These are phyloP conservation scores for Cucumis hystrix DNA, from an alignment of 306 rosid species.

Conservation along the genomic window DNA sequence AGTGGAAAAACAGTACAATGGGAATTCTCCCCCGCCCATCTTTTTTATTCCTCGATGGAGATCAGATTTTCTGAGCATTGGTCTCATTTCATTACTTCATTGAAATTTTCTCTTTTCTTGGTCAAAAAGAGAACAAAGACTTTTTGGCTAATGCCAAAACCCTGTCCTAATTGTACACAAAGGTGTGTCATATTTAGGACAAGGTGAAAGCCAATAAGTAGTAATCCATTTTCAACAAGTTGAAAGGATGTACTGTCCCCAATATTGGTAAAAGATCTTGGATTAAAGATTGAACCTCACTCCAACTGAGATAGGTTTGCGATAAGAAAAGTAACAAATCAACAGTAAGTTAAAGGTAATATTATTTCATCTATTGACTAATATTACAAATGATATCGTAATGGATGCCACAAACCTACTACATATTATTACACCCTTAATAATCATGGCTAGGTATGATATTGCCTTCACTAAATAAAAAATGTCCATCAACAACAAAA, in stretches of 20 bases:
- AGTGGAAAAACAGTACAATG: too few species aligned
- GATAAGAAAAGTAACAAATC: neutral
- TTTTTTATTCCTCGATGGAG: too few species aligned
- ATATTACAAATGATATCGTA: neutral
- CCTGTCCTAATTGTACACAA: neutral
- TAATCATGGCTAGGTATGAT: neutral
- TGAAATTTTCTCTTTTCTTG: too few species aligned
- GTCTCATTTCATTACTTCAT: too few species aligned
- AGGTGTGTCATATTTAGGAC: neutral
- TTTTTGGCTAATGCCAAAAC: neutral
- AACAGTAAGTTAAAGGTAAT: neutral
- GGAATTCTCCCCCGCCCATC: too few species aligned
- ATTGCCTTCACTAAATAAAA: neutral
- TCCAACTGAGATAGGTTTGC: neutral
- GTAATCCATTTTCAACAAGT: neutral
- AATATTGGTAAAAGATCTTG: neutral
- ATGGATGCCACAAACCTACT: neutral
- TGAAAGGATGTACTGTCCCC: neutral
- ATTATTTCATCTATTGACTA: too few species aligned
- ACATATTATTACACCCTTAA: neutral
- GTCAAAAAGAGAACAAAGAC: neutral
- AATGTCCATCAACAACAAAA: neutral
- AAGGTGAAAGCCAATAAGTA: neutral
- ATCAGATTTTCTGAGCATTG: too few species aligned
- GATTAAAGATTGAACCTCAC: neutral